Conservation (phyloP, 495 filamentous ascomycete genomes). For the Pyrenula massariospora region DNA sequence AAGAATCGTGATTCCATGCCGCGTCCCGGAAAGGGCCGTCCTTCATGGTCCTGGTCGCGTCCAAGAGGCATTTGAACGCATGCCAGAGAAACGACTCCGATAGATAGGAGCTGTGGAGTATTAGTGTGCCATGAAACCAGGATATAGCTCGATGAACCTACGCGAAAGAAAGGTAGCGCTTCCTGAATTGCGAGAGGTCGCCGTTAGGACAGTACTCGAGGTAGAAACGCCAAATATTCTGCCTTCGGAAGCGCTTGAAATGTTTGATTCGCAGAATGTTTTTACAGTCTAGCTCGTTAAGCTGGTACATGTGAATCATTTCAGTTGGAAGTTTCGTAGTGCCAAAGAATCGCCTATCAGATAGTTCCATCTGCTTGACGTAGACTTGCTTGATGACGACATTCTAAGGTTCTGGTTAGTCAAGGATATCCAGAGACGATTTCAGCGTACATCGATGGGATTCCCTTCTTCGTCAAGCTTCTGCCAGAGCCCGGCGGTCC, state of each 20-base stretch:
- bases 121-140: too few species aligned
- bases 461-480: not conserved
- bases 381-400: not conserved
- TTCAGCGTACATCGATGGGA: not conserved
- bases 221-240: not conserved
- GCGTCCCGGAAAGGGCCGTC: not conserved
- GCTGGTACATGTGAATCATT: not conserved
- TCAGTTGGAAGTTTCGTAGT: not conserved
- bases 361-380: not conserved
- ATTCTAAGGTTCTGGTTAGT: not conserved
- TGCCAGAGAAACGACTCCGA: not conserved
- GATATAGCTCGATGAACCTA: too few species aligned
- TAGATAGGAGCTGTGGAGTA: not conserved
- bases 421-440: not conserved
- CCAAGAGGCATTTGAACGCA: not conserved
- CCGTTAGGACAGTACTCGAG: not conserved
- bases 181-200: not conserved
- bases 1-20: not conserved
- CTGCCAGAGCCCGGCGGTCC: not conserved
- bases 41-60: not conserved
- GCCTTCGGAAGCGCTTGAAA: not conserved
- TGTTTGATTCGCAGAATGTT: not conserved
- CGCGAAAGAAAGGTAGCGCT: not conserved
- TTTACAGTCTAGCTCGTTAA: not conserved
- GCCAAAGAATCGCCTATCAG: not conserved